phyloP scores from a whole-genome alignment of 495 filamentous ascomycete genomes.

The Trichoderma parareesei region DNA sequence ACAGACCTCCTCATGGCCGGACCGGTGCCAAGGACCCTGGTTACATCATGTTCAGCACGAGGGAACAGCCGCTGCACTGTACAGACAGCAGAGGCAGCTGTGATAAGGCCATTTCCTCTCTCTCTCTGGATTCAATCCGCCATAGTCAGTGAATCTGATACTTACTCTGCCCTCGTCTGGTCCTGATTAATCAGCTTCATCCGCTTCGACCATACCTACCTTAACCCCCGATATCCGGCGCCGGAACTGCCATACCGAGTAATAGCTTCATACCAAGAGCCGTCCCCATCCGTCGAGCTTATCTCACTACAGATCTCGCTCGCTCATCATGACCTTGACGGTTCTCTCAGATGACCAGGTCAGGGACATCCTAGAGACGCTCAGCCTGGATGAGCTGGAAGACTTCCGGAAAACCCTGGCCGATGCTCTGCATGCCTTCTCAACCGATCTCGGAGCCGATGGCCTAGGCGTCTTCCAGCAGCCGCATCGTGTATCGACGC shows the following conservation, averaged over 20 bases:
- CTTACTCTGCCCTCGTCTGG: not conserved
- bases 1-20: not conserved
- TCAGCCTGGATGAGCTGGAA: conserved; percentile 62
- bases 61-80: conserved; percentile 10
- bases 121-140: no score
- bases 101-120: no score
- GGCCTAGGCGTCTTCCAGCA: conserved; percentile 50
- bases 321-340: conserved; percentile 58
- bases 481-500: conserved; percentile 65
- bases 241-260: no score
- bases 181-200: not conserved
- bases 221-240: no score
- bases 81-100: no score
- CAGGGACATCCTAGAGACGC: conserved; percentile 56
- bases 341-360: conserved; percentile 69
- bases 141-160: not conserved
- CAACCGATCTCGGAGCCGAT: conserved; percentile 52
- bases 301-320: not conserved
- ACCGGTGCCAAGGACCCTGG: not conserved
- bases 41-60: not conserved
- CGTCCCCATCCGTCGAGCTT: not conserved
- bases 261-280: not conserved
- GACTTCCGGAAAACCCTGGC: conserved; percentile 57
- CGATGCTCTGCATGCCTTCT: conserved; percentile 73
- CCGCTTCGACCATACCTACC: not conserved